Conservation (phyloP, 495 filamentous ascomycete species). For the Penicillium nucicola region DNA sequence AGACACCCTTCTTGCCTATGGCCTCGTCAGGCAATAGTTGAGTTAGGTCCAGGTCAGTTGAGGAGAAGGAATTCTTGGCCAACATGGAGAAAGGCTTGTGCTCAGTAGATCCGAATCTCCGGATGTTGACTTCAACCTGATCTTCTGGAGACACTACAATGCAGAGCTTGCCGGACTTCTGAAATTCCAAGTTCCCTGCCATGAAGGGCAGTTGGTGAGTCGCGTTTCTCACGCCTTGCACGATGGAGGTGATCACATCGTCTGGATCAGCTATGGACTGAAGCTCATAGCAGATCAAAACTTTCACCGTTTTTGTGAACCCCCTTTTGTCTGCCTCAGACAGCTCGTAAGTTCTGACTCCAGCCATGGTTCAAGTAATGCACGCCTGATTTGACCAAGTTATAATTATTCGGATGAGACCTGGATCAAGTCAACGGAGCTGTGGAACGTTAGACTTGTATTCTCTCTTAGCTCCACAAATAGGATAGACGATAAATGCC, state of each 20-base stretch:
- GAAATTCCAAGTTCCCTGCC: conserved; percentile 16
- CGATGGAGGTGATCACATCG: conserved; percentile 11
- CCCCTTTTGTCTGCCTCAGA: conserved; percentile 21
- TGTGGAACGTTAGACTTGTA: no score
- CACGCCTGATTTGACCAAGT: no score
- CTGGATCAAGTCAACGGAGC: no score
- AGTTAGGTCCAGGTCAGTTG: conserved; percentile 8
- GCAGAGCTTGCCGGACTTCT: conserved; percentile 15
- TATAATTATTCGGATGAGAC: no score
- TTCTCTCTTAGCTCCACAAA: no score
- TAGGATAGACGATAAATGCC: no score
- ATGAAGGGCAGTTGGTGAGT: conserved; percentile 20
- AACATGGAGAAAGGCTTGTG: conserved; percentile 14
- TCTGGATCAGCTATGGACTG: conserved; percentile 2
- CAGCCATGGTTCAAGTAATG: neutral
- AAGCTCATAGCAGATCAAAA: conserved; percentile 20
- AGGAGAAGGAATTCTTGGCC: conserved; percentile 13
- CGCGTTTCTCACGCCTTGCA: conserved; percentile 21
- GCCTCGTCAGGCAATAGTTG: conserved; percentile 10
- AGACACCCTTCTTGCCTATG: conserved; percentile 8
- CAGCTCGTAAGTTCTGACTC: conserved; percentile 14
- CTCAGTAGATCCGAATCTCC: conserved; percentile 8
- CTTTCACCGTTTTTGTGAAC: conserved; percentile 15
- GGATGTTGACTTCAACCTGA: conserved; percentile 10
- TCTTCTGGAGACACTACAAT: conserved; percentile 8